phyloP scores from a whole-genome alignment of 2,329 filamentous ascomycete species.

The Sphaerulina musiva region DNA sequence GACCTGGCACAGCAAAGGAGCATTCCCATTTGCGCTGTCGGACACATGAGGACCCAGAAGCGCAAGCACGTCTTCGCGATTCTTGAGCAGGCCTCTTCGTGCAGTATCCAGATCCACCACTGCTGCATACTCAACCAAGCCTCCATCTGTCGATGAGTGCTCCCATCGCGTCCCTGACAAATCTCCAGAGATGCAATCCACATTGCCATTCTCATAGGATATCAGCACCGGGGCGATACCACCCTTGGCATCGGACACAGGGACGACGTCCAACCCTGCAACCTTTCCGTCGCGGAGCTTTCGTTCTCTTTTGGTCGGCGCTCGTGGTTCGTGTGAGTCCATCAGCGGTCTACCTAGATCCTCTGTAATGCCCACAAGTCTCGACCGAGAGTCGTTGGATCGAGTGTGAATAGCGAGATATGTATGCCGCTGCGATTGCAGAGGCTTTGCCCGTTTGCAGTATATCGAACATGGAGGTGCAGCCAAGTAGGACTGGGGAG shows the following conservation, averaged over 20 bases:
- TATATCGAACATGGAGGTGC: conserved; percentile 55
- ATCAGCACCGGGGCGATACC: conserved; percentile 21
- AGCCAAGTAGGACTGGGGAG: conserved; percentile 53
- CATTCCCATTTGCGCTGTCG: background rate
- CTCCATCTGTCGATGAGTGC: conserved; percentile 18
- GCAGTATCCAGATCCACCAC: conserved; percentile 34
- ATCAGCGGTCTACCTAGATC: conserved; percentile 31
- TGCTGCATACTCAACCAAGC: conserved; percentile 24
- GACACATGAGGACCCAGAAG: conserved; percentile 28
- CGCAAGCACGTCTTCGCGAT: conserved; percentile 41
- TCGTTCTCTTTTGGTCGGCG: conserved; percentile 26
- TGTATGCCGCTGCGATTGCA: conserved; percentile 47
- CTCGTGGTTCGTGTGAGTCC: conserved; percentile 27
- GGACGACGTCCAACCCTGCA: conserved; percentile 19
- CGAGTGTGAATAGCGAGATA: conserved; percentile 48
- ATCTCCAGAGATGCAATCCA: conserved; percentile 30
- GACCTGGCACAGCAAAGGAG: conserved; percentile 22
- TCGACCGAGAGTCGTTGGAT: conserved; percentile 42
- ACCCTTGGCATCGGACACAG: conserved; percentile 2
- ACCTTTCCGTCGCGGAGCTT: conserved; percentile 31
- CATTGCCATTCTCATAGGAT: conserved; percentile 27
- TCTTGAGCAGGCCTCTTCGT: conserved; percentile 40
- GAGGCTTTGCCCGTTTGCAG: conserved; percentile 42
- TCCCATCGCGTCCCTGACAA: conserved; percentile 26
- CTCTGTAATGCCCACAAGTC: conserved; percentile 52